These are phyloP conservation scores for Microstegium vimineum DNA, from an alignment of 176 grass and related monocot genomes.

Conservation along the genomic window DNA sequence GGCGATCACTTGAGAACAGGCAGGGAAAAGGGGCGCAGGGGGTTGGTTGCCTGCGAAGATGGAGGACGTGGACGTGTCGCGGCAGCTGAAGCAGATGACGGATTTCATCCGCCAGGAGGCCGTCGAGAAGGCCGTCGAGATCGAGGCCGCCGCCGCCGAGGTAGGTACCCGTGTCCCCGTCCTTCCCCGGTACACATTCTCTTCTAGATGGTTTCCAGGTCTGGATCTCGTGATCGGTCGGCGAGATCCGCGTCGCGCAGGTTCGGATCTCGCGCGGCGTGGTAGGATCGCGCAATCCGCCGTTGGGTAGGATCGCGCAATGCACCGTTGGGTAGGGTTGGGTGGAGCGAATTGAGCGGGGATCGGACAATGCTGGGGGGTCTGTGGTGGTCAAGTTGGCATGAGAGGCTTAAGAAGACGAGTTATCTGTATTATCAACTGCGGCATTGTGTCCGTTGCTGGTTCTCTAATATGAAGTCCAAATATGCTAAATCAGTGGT, in stretches of 20 bases:
- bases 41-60: conserved; percentile 23
- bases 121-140: conserved; percentile 70
- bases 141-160: conserved; percentile 67
- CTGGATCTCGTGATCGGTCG: not conserved
- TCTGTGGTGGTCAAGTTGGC: too few relatives aligned
- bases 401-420: not conserved
- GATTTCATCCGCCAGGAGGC: conserved; percentile 71
- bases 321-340: not conserved
- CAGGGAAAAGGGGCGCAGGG: not conserved
- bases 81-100: conserved; percentile 71
- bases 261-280: conserved; percentile 24
- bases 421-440: not conserved
- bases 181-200: not conserved
- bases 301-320: not conserved
- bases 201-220: not conserved
- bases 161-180: conserved; percentile 25
- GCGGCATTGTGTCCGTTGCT: not conserved
- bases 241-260: conserved; percentile 9
- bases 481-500: not conserved
- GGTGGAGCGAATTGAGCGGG: not conserved
- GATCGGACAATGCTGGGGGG: conserved; percentile 11
- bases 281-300: not conserved
- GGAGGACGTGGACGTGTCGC: conserved; percentile 43
- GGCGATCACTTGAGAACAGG: conserved; percentile 20
- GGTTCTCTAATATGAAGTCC: not conserved